Percentiles rank a stretch among this genome's conserved stretches.
These are phyloP conservation scores for Gardenia jasminoides DNA, from an alignment of 257 asterid genomes.

Conservation along the genomic window DNA sequence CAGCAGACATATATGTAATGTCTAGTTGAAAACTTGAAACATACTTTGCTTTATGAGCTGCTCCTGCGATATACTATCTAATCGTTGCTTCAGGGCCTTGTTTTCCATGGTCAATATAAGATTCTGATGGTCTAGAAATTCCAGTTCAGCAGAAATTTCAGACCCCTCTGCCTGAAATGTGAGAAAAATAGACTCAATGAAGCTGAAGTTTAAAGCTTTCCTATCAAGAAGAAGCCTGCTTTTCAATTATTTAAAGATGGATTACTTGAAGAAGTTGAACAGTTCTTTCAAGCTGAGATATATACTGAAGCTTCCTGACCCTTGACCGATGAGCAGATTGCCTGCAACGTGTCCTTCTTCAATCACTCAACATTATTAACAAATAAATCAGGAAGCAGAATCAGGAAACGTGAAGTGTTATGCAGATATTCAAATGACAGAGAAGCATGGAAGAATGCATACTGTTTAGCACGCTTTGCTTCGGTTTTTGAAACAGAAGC, in stretches of 20 bases:
- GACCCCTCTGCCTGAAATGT: slow-evolving; percentile 59
- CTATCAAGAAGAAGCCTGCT: neutral
- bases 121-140: slow-evolving; percentile 81
- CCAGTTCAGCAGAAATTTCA: slow-evolving; percentile 66
- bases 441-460: slow-evolving; percentile 17
- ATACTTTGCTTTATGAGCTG: slow-evolving; percentile 75
- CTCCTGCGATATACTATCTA: slow-evolving; percentile 77
- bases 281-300: slow-evolving; percentile 82
- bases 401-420: neutral
- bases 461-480: slow-evolving; percentile 73
- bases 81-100: slow-evolving; percentile 74
- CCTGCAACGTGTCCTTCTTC: slow-evolving; percentile 34
- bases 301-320: slow-evolving; percentile 84
- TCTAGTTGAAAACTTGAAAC: neutral
- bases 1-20: neutral
- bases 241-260: neutral
- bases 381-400: neutral
- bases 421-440: neutral
- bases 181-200: neutral
- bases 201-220: neutral
- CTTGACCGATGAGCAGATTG: slow-evolving; percentile 82
- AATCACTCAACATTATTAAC: neutral
- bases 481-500: slow-evolving; percentile 52
- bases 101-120: slow-evolving; percentile 78
- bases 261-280: slow-evolving; percentile 62